Conservation (phyloP, 306 rosid species). For the Trifolium repens region DNA sequence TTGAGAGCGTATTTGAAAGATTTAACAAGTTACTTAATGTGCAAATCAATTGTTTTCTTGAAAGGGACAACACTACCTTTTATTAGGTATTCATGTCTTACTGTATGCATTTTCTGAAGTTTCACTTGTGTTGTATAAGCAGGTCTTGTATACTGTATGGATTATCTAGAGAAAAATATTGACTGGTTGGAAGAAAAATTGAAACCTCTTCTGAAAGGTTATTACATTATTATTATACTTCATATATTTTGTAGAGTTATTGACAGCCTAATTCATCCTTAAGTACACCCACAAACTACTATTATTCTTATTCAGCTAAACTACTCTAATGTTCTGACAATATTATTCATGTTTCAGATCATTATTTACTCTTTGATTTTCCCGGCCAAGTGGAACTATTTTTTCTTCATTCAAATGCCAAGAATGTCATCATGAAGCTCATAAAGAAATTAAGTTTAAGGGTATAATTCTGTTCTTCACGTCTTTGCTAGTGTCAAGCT, state of each 20-base stretch:
- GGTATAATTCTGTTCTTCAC: slow-evolving; percentile 56
- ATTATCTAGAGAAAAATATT: slow-evolving; percentile 87
- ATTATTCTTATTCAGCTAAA: slow-evolving; percentile 29
- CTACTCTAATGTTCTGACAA: slow-evolving; percentile 34
- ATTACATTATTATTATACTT: slow-evolving; percentile 43
- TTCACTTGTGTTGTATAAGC: slow-evolving; percentile 40
- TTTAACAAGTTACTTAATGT: not conserved
- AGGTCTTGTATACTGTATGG: slow-evolving; percentile 97
- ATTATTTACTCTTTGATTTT: slow-evolving; percentile 93
- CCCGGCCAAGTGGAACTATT: slow-evolving; percentile 98
- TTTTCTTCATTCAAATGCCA: slow-evolving; percentile 86
- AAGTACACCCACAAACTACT: slow-evolving; percentile 19
- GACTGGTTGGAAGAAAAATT: slow-evolving; percentile 87
- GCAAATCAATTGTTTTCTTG: slow-evolving; percentile 9
- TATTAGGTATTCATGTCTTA: slow-evolving; percentile 12
- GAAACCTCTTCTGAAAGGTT: slow-evolving; percentile 89
- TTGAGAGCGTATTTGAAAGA: slow-evolving; percentile 1
- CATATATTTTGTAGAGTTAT: slow-evolving; percentile 34
- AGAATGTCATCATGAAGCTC: slow-evolving; percentile 75
- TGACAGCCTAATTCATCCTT: slow-evolving; percentile 22
- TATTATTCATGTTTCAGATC: slow-evolving; percentile 69
- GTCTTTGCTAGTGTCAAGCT: slow-evolving; percentile 38
- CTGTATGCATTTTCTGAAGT: slow-evolving; percentile 35
- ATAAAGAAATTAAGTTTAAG: slow-evolving; percentile 73
- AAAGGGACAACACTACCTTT: slow-evolving; percentile 11